A percentile compares a stretch with the other conserved stretches of the same genome.
phyloP scores from a whole-genome alignment of 352 stramenopile species.

The Globisporangium lucens region DNA sequence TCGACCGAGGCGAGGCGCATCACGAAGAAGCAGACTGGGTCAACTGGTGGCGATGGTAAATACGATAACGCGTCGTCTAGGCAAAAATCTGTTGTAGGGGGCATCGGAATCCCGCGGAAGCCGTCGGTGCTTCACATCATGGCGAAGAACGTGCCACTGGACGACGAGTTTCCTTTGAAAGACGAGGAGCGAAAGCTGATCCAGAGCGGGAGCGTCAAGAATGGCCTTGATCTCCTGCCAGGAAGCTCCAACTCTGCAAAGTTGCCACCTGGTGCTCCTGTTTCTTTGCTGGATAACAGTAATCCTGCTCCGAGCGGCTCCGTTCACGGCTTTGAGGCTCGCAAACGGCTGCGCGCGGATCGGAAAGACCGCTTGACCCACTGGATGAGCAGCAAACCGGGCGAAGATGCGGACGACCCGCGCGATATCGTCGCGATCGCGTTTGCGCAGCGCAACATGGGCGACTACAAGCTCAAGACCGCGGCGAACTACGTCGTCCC shows the following conservation, averaged over 20 bases:
- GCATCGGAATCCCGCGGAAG: slow-evolving; percentile 4
- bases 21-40: slow-evolving; percentile 14
- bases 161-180: slow-evolving; percentile 53
- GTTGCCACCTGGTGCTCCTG: slow-evolving; percentile 21
- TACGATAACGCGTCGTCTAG: neutral
- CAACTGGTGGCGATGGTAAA: neutral
- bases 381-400: slow-evolving; percentile 73
- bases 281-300: slow-evolving; percentile 3
- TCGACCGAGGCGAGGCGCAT: slow-evolving; percentile 12
- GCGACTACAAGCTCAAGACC: slow-evolving; percentile 92
- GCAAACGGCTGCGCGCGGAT: slow-evolving; percentile 71
- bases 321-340: slow-evolving; percentile 77
- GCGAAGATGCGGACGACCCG: slow-evolving; percentile 88
- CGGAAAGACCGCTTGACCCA: slow-evolving; percentile 60
- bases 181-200: slow-evolving; percentile 60
- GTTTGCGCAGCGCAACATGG: slow-evolving; percentile 86
- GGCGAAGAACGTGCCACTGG: slow-evolving; percentile 38
- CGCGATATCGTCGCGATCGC: slow-evolving; percentile 89
- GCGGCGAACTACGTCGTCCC: slow-evolving; percentile 86
- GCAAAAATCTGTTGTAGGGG: neutral
- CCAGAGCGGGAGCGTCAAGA: slow-evolving; percentile 6
- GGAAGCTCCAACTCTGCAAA: neutral
- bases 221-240: neutral
- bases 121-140: slow-evolving; percentile 73
- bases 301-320: slow-evolving; percentile 19